Conservation (phyloP, 257 asterid species). For the Penstemon davidsonii region DNA sequence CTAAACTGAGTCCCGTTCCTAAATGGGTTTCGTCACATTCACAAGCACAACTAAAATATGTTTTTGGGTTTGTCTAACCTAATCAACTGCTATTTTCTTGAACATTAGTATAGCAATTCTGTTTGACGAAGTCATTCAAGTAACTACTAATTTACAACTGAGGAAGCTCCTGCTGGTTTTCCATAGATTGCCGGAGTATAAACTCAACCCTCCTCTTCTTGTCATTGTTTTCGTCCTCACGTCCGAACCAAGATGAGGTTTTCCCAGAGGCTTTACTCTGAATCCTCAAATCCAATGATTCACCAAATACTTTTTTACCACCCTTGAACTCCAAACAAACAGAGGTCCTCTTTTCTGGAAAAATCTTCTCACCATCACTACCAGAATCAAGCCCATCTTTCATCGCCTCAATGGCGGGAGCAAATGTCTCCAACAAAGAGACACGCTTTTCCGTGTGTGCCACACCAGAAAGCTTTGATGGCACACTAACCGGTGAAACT, state of each 20-base stretch:
- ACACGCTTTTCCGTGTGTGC: conserved; percentile 34
- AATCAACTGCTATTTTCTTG: conserved; percentile 49
- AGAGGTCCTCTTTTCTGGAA: conserved; percentile 64
- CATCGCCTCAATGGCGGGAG: conserved; percentile 95
- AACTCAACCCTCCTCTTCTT: conserved; percentile 87
- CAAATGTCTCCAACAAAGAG: conserved; percentile 83
- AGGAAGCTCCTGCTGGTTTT: conserved; percentile 78
- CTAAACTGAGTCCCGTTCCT: conserved; percentile 44
- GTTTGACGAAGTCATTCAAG: conserved; percentile 43
- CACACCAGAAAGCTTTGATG: conserved; percentile 42
- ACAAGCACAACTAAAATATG: conserved; percentile 55
- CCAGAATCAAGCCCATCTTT: conserved; percentile 74
- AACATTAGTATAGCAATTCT: conserved; percentile 34
- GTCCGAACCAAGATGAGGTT: conserved; percentile 58
- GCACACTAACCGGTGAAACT: conserved; percentile 42
- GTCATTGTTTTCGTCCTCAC: conserved; percentile 85
- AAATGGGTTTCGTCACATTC: conserved; percentile 57
- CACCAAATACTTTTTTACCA: conserved; percentile 71
- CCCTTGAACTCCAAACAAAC: conserved; percentile 67
- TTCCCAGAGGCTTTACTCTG: conserved; percentile 56
- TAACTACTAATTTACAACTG: conserved; percentile 76
- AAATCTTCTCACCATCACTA: conserved; percentile 47
- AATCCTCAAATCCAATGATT: conserved; percentile 83
- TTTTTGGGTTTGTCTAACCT: conserved; percentile 59
- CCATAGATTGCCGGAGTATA: conserved; percentile 71